Evolutionary conservation across 148 eudicot genomes (phyloP), one percentile per base, ranked within the genome.

Genomic region (Arbutus unedo): DNA sequence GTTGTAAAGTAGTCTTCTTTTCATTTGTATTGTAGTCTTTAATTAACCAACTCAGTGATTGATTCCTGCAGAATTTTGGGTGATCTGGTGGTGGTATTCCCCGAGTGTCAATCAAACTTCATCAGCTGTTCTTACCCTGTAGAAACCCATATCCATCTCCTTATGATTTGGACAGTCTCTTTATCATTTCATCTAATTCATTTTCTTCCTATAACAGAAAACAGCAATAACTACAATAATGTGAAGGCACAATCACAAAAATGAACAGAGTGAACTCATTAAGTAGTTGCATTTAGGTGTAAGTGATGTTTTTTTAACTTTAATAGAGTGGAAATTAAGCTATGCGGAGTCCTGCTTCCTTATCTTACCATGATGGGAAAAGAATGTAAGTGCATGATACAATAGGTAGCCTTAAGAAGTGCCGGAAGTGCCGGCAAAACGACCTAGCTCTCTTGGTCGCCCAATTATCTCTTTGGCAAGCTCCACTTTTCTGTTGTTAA

Each of bases 1-100:
- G 66, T 25, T 55, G 79, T 55, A 75, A 13, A 13, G 59, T 77
- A 43, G 43, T 53, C 49, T 76, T 76, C 15, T 59, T 59, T 59
- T 25, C 66, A 4, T 23, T 64, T 64, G 11, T 10, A 64, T 64
- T 3, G 70, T 64, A 8, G 41, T 2, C 25, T 64, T 64, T 23
- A 25, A 64, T 25, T 23, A 9, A 64, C 70, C 70, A 64, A 64
- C 70, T 64, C 14, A 11, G 41, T 64, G 70, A 64, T 64, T 64
- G 70, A 64, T 64, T 64, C 41, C 14, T 64, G 43, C 4, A 21
- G 70, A 41, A 25, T 23, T 64, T 9, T 14, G 2, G 70, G 70
- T 11, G 15, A 64, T 25, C 70, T 64, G 70, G 70, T 64, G 41
- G 43, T 64, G 43, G 10, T 10, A 3, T 64, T 64, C 7, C 5